Conservation (phyloP, 73 alveolate genomes). For the Paramecium sonneborni region DNA sequence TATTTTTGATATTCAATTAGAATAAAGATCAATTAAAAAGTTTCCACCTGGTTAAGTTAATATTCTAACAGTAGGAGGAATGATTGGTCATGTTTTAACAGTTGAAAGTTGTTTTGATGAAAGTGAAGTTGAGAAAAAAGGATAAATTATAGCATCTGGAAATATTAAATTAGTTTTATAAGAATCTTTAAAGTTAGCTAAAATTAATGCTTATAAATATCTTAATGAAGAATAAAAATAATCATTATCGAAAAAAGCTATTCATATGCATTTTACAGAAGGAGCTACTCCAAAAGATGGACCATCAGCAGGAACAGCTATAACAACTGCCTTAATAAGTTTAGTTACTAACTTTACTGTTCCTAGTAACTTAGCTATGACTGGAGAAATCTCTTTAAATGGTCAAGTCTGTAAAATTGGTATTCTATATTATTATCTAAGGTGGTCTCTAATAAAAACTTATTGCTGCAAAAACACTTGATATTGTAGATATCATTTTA, state of each 20-base stretch:
- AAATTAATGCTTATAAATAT: constrained; percentile 77
- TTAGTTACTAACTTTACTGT: constrained; percentile 71
- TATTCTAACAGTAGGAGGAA: constrained; percentile 60
- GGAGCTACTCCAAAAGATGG: constrained; percentile 92
- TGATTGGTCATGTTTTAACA: constrained; percentile 53
- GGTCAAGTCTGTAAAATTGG: constrained; percentile 86
- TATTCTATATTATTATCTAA: not conserved
- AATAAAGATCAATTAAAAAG: constrained; percentile 22
- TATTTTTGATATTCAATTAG: constrained; percentile 55
- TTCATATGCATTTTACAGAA: constrained; percentile 81
- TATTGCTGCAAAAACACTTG: constrained; percentile 63
- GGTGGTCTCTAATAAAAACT: constrained; percentile 59
- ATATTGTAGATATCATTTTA: constrained; percentile 30
- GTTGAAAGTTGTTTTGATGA: constrained; percentile 64
- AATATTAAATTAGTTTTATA: constrained; percentile 79
- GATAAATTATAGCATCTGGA: constrained; percentile 79
- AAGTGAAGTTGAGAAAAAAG: constrained; percentile 56
- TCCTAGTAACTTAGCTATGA: constrained; percentile 75
- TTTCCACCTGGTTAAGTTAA: constrained; percentile 62
- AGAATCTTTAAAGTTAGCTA: constrained; percentile 80
- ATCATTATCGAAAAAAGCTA: constrained; percentile 39
- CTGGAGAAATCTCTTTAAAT: constrained; percentile 84
- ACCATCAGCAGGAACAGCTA: constrained; percentile 86
- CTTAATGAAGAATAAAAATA: constrained; percentile 63
- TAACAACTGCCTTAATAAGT: constrained; percentile 77